Base-by-base conservation (phyloP, 2,329 filamentous ascomycete genomes). In the Hyphodiscus sp. region DNA sequence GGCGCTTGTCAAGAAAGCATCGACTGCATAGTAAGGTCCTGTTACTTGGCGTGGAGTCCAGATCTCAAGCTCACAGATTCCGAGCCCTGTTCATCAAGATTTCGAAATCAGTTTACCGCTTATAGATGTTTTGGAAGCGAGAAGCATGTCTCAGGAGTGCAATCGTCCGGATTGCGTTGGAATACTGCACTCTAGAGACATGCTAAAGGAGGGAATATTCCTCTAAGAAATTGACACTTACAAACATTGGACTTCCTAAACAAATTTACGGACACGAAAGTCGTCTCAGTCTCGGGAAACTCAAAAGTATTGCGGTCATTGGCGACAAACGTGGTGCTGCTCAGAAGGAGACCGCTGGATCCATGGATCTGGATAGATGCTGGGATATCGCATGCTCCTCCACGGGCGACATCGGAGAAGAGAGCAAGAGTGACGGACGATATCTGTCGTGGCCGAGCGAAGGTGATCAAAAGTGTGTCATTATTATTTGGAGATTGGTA, bases 371-470 rank as follows among this genome's bases (percentile, higher is more conserved):
- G 53, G 20, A 58, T 51, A 5, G 30, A 7, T 29, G 48, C 41
- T 3, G 56, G 56, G 20, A 54, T 43, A 41, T 56, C 51, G 38
- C 56, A 26, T 1, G 65, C 63, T 48, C 72, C 71, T 15, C 66
- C 69, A 41, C 66, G 63, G 20, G 61, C 61, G 9, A 68, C 52
- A 49, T 71, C 65, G 16, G 66, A 66, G 55, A 59, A 70, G 13
- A 71, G 54, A 1, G 67, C 67, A 7, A 70, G 58, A 1, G 65
- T 67, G 8, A 70, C 57, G 7, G 67, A 69, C 16, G 65, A 68
- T 13, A 70, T 51, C 11, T 63, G 69, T 26, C 63, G 62, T 2
- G 66, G 63, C 26, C 70, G 64, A 50, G 65, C 65, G 63, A 68
- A 69, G 53, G 62, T 65, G 54, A 70, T 51, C 49, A 62, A 67